Percentiles rank a stretch among this genome's conserved stretches.
phyloP scores from a whole-genome alignment of 768 basidiomycete species.

The Pleurotus citrinopileatus region DNA sequence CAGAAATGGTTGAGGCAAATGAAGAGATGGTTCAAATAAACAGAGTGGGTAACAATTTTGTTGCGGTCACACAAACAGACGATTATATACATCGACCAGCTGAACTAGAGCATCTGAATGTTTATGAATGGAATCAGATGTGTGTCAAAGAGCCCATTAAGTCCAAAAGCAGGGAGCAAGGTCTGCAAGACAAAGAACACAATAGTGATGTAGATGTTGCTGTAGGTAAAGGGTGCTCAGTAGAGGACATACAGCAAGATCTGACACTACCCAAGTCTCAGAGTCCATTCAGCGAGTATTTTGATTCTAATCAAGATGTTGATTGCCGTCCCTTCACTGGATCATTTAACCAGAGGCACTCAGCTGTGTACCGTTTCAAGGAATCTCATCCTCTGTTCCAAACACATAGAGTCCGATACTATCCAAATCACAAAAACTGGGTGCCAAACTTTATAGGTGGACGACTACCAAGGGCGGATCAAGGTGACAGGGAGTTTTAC shows the following conservation, averaged over 20 bases:
- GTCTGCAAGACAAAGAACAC: no score
- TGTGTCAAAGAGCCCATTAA: background rate
- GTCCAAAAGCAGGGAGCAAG: no score
- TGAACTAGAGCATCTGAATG: slow-evolving; percentile 16
- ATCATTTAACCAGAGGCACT: no score
- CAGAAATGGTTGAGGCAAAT: slow-evolving; percentile 4
- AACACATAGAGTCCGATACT: background rate
- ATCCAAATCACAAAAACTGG: background rate
- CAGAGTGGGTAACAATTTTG: slow-evolving; percentile 14
- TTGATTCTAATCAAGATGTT: no score
- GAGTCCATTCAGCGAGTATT: no score
- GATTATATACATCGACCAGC: slow-evolving; percentile 25
- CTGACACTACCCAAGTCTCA: no score
- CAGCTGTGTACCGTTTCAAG: background rate
- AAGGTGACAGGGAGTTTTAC: background rate
- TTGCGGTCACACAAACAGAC: slow-evolving; percentile 17
- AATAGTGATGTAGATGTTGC: no score
- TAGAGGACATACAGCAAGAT: no score
- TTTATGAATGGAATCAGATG: slow-evolving; percentile 26
- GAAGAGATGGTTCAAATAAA: slow-evolving; percentile 19
- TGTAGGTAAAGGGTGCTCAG: no score
- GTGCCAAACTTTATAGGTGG: background rate
- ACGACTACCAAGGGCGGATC: background rate
- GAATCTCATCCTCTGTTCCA: background rate
- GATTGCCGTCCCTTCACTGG: no score